Conservation (phyloP, 768 basidiomycete genomes). For the Lentinula detonsa region DNA sequence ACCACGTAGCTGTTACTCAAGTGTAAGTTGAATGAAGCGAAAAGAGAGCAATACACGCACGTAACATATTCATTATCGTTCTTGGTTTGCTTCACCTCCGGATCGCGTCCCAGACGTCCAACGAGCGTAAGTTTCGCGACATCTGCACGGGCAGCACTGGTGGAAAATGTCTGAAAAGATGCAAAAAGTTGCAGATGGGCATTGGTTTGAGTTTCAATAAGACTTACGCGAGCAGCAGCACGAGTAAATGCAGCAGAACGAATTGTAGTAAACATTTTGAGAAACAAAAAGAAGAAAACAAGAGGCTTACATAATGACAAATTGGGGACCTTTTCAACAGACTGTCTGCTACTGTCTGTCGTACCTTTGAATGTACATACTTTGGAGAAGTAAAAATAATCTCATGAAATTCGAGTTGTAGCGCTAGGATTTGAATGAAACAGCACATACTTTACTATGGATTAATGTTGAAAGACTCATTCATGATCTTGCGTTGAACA, state of each 20-base stretch:
- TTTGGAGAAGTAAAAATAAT: too few species aligned
- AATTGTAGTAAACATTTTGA: constrained; percentile 45
- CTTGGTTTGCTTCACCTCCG: constrained; percentile 63
- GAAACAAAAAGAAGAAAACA: neutral
- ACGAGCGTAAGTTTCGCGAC: constrained; percentile 74
- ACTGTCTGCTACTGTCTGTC: too few species aligned
- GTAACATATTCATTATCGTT: constrained; percentile 73
- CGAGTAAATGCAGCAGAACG: constrained; percentile 37
- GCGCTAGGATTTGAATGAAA: too few species aligned
- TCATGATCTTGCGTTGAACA: too few species aligned
- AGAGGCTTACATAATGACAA: constrained; percentile 6
- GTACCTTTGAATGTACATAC: too few species aligned
- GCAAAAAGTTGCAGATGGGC: neutral
- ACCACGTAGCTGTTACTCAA: constrained; percentile 56
- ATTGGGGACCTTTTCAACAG: too few species aligned
- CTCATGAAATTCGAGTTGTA: neutral
- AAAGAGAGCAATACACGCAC: constrained; percentile 34
- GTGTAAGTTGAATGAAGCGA: neutral
- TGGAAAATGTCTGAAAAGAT: constrained; percentile 54
- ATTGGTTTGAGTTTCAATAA: neutral
- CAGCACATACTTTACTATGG: too few species aligned
- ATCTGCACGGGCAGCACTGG: constrained; percentile 50
- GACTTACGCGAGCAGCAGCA: constrained; percentile 42
- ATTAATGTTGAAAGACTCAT: too few species aligned
- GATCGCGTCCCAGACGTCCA: constrained; percentile 66